Evolutionary conservation across 2,329 filamentous ascomycete genomes (phyloP).

Genomic region (Alternaria sp.): DNA sequence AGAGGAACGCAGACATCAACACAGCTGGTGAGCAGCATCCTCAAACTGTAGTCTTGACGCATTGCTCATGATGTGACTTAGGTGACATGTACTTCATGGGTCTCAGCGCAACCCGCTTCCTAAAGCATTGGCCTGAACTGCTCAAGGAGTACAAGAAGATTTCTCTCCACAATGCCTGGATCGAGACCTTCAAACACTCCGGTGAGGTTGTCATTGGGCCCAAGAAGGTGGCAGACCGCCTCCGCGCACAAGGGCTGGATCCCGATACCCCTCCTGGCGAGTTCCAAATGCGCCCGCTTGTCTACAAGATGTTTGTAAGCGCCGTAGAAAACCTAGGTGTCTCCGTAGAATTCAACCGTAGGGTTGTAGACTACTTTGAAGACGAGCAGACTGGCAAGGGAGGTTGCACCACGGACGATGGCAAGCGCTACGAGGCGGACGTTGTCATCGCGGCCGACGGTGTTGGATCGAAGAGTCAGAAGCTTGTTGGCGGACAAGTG

Average conservation of each 20-base stretch:
- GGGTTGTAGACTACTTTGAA: constrained; percentile 57
- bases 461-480: constrained; percentile 57
- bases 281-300: constrained; percentile 65
- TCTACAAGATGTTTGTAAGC: constrained; percentile 65
- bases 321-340: constrained; percentile 59
- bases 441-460: constrained; percentile 53
- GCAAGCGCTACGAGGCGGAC: constrained; percentile 54
- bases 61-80: constrained; percentile 31
- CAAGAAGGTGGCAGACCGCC: constrained; percentile 60
- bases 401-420: constrained; percentile 50
- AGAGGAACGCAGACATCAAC: constrained; percentile 60
- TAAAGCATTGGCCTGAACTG: constrained; percentile 66
- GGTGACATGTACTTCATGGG: constrained; percentile 70
- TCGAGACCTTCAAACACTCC: constrained; percentile 64
- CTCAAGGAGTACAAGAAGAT: constrained; percentile 61
- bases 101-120: constrained; percentile 63
- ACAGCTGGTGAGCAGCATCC: constrained; percentile 56
- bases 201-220: constrained; percentile 60
- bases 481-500: constrained; percentile 56
- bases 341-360: constrained; percentile 53
- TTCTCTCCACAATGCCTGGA: constrained; percentile 64
- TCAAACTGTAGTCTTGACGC: background rate
- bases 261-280: constrained; percentile 62
- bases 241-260: constrained; percentile 56
- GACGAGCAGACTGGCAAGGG: constrained; percentile 51